Evolutionary conservation across 768 basidiomycete species (phyloP).

Genomic region (Filobasidium floriforme): DNA sequence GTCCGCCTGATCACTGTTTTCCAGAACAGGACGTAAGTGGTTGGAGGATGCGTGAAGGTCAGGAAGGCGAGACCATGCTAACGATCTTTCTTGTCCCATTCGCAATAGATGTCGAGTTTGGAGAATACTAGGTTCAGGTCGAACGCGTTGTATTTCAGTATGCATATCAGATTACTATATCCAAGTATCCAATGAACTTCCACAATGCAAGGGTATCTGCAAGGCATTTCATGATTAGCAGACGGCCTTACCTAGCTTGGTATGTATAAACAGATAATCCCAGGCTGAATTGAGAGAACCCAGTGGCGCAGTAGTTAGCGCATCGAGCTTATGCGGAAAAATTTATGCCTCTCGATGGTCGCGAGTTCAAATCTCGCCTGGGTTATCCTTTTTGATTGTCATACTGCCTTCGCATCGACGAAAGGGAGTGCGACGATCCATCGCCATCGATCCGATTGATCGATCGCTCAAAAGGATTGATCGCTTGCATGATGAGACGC

Average conservation of each 20-base stretch:
- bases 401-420: neutral
- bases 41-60: neutral
- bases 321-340: neutral
- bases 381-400: neutral
- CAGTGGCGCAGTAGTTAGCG: conserved; percentile 1
- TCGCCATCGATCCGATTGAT: neutral
- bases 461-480: neutral
- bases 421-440: neutral
- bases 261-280: neutral
- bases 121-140: conserved; percentile 32
- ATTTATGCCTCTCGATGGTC: neutral
- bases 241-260: no score
- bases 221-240: no score
- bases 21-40: conserved; percentile 16
- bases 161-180: no score
- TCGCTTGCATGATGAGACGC: neutral
- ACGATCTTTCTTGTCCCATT: no score
- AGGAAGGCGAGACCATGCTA: neutral
- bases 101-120: conserved; percentile 41
- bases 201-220: no score
- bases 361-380: neutral
- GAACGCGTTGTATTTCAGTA: no score
- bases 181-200: no score
- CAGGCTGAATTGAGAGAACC: neutral
- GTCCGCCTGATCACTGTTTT: neutral